These are phyloP conservation scores for Penicillium fuscoglaucum DNA, from an alignment of 2,329 filamentous ascomycete species.

Conservation along the genomic window DNA sequence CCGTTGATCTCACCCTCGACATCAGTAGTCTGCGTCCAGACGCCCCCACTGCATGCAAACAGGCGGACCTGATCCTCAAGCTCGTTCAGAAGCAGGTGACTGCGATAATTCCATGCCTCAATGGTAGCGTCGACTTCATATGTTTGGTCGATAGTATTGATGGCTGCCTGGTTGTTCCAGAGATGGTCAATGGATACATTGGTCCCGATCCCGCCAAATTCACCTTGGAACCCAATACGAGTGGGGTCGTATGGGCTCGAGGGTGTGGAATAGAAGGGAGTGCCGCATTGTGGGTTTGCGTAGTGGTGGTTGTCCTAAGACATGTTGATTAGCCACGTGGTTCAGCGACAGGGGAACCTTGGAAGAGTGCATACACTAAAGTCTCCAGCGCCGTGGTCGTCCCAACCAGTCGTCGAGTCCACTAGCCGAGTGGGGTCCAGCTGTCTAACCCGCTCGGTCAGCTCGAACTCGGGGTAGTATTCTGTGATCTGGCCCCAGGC, in stretches of 20 bases:
- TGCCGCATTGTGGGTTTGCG: conserved; percentile 68
- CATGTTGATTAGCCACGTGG: neutral
- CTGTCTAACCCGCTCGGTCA: conserved; percentile 56
- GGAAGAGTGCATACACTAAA: conserved; percentile 45
- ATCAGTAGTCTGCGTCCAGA: conserved; percentile 74
- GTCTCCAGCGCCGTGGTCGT: conserved; percentile 67
- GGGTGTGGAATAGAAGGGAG: conserved; percentile 63
- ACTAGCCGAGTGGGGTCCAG: conserved; percentile 66
- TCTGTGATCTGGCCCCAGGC: conserved; percentile 64
- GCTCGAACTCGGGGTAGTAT: conserved; percentile 55
- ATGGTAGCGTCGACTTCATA: conserved; percentile 65
- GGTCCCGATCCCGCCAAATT: conserved; percentile 69
- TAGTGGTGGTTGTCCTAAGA: conserved; percentile 69
- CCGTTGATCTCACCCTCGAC: conserved; percentile 75
- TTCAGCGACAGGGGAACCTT: neutral
- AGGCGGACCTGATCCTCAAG: conserved; percentile 52
- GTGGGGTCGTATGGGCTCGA: conserved; percentile 58
- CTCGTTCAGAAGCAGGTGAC: conserved; percentile 53
- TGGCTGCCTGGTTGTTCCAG: conserved; percentile 63
- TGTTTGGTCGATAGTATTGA: conserved; percentile 63
- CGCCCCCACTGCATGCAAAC: conserved; percentile 65
- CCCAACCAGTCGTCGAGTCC: conserved; percentile 65
- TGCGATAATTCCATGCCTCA: conserved; percentile 66
- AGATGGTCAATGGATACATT: conserved; percentile 64
- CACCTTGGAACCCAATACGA: conserved; percentile 68